Evolutionary conservation across 75 land plant species (phyloP), one percentile per base, ranked within the genome.

Genomic region (Cryptomeria japonica): DNA sequence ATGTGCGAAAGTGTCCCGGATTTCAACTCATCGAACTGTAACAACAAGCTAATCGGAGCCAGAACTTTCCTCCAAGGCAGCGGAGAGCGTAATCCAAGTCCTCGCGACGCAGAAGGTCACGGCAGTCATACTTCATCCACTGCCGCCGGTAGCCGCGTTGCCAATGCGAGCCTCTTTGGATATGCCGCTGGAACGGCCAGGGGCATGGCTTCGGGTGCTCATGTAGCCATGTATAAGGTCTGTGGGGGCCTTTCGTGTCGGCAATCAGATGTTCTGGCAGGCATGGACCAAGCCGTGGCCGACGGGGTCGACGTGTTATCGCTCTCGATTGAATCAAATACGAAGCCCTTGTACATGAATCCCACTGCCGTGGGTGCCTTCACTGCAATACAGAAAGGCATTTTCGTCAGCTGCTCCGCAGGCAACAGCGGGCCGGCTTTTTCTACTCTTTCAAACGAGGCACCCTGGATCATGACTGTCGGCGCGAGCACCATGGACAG

Each of bases 101-200:
- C 99, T 47, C 76, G 99, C 19, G 99, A 97, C 86, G 88, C 95
- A 12, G 98, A 96, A 36, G 99, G 99, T 14, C 99, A 97, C 73
- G 98, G 99, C 39, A 95, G 94, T 14, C 96, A 95, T 88, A 90
- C 91, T 8, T 92, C 96, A 0, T 94, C 96, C 31, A 90, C 90
- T 0, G 91, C 86, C 34, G 90, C 91, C 5, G 91, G 91, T 16
- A 1, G 36, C 19, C 38, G 47, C 2, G 96, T 94, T 41, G 83
- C 56, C 32, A 89, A 87, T 58, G 97, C 96, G 2, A 92, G 87
- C 86, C 84, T 95, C 49, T 79, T 96, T 32, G 96, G 96, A 5
- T 93, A 92, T 83, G 97, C 94, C 2, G 14, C 8, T n/a, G 97
- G 97, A 0, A 94, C 92, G 1, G 97, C 97, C 0, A 34, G 91